Percentiles rank a stretch among this genome's conserved stretches.
Conservation (phyloP, 345 rosid species). For the Lenwebbia sp. region DNA sequence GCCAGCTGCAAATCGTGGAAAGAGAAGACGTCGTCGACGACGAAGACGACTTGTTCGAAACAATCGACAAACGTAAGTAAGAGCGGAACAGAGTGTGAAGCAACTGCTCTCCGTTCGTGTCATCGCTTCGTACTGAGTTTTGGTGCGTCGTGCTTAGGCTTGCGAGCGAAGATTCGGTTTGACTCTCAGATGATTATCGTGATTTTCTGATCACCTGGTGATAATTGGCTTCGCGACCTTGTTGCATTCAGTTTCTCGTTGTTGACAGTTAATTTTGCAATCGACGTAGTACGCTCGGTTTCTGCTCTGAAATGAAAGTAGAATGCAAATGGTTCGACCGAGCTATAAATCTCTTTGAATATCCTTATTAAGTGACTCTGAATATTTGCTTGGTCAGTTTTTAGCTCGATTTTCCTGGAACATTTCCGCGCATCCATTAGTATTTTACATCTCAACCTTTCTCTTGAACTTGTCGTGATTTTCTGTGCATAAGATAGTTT, state of each 20-base stretch:
- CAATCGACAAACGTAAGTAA: not conserved
- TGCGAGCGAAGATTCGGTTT: not conserved
- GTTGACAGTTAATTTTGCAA: too few species aligned
- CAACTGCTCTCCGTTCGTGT: not conserved
- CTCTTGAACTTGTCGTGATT: not conserved
- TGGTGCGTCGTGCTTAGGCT: not conserved
- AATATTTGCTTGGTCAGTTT: not conserved
- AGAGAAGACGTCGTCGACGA: constrained; percentile 2
- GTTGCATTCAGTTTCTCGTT: too few species aligned
- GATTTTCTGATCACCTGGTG: not conserved
- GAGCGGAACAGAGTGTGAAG: not conserved
- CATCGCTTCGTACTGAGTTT: not conserved
- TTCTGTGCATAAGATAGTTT: not conserved
- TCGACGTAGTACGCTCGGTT: not conserved
- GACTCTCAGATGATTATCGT: not conserved
- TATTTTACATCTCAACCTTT: not conserved
- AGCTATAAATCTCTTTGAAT: not conserved
- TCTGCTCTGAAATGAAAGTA: not conserved
- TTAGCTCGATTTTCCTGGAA: not conserved
- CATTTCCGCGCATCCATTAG: not conserved
- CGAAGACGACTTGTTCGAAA: constrained; percentile 1
- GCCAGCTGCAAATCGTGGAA: constrained; percentile 6
- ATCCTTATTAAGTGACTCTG: not conserved
- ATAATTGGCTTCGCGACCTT: too few species aligned
- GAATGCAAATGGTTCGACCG: too few species aligned